Evolutionary conservation across 2,329 filamentous ascomycete genomes (phyloP).

Genomic region (Periconia sp.): DNA sequence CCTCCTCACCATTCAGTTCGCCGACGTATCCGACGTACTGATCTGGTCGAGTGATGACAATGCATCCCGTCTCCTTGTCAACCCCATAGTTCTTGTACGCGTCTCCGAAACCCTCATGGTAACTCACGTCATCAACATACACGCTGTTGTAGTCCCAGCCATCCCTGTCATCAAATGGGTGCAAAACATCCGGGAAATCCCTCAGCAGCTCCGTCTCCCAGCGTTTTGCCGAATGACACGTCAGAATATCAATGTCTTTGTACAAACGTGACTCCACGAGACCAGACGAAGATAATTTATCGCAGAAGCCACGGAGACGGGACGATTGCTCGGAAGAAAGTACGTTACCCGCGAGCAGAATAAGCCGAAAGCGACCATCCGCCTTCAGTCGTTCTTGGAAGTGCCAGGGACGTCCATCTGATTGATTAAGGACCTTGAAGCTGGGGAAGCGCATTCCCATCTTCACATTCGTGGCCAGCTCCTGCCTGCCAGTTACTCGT

Average conservation of each 20-base stretch:
- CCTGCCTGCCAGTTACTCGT: constrained; percentile 43
- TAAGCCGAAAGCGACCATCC: constrained; percentile 65
- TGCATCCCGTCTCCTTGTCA: constrained; percentile 59
- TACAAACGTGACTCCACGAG: constrained; percentile 47
- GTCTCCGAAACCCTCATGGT: constrained; percentile 51
- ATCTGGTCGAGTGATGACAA: constrained; percentile 69
- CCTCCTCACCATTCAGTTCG: constrained; percentile 40
- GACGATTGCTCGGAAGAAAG: constrained; percentile 49
- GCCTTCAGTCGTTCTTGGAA: constrained; percentile 62
- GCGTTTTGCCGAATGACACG: constrained; percentile 63
- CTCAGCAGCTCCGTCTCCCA: constrained; percentile 49
- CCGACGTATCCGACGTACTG: constrained; percentile 65
- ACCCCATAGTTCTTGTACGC: constrained; percentile 66
- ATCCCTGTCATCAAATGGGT: constrained; percentile 48
- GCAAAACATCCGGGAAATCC: constrained; percentile 52
- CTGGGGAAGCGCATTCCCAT: constrained; percentile 65
- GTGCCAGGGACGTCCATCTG: constrained; percentile 62
- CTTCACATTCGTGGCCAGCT: constrained; percentile 53
- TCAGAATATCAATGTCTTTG: constrained; percentile 64
- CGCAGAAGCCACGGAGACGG: constrained; percentile 57
- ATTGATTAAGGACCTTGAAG: constrained; percentile 66
- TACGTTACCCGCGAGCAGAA: constrained; percentile 69
- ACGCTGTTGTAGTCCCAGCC: constrained; percentile 52
- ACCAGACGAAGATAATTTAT: constrained; percentile 44
- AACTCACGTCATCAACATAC: constrained; percentile 54